Percentiles rank a stretch among this genome's conserved stretches.
phyloP scores from a whole-genome alignment of 441 rosid genomes.

The Aleurites moluccanus region DNA sequence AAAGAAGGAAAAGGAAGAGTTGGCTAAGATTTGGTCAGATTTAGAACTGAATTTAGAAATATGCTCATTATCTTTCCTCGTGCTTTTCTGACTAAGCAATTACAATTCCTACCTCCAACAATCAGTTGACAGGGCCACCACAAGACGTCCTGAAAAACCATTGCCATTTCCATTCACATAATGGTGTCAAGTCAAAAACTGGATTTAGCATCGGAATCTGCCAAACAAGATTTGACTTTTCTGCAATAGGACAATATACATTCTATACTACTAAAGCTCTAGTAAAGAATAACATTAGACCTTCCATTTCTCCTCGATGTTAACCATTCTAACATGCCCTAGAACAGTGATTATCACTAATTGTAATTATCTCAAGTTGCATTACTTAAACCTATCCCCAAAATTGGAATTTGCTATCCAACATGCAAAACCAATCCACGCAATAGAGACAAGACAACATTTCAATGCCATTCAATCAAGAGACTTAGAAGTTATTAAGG shows the following conservation, averaged over 20 bases:
- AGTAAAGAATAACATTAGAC: not conserved
- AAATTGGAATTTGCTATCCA: not conserved
- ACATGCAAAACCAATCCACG: constrained; percentile 9
- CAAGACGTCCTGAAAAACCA: not conserved
- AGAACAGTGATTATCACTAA: not conserved
- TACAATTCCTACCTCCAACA: constrained; percentile 8
- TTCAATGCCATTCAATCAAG: constrained; percentile 1
- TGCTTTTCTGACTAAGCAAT: not conserved
- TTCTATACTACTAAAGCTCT: not conserved
- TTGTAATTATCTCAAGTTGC: not conserved
- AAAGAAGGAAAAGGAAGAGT: too few species aligned
- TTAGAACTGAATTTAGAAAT: too few species aligned
- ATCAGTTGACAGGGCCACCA: not conserved
- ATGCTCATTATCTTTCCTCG: too few species aligned
- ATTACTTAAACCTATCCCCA: not conserved
- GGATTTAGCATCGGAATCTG: not conserved
- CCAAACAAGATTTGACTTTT: constrained; percentile 8
- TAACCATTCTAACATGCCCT: not conserved
- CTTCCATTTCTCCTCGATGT: not conserved
- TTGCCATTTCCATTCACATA: constrained; percentile 4
- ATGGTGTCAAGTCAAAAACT: not conserved
- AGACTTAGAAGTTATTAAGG: constrained; percentile 2
- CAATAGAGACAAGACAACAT: not conserved
- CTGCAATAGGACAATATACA: not conserved
- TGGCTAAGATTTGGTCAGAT: too few species aligned